Base-by-base conservation (phyloP, 1,284 basidiomycete genomes). In the Sphaerobolus stellatus region DNA sequence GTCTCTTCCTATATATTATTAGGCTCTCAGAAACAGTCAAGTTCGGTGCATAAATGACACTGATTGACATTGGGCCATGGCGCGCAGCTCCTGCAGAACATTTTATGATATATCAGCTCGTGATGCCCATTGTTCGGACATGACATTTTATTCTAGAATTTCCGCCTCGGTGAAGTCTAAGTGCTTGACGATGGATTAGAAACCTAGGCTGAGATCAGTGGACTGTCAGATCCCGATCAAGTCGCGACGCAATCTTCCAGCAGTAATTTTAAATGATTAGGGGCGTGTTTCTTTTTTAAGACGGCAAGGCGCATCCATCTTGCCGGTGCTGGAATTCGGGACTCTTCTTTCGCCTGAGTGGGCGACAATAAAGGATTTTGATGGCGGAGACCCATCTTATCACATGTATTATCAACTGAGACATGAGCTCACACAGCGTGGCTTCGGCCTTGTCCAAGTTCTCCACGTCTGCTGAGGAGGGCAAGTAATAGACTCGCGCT, bases 271-370 rank as follows among this genome's bases (percentile, higher is more conserved):
- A 63, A 86, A 57, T 73, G 62, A 63, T 86, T 82, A 57, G 79
- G 73, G 61, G 85, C 84, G 62, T 84, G 82, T 60, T 82, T 79
- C 74, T 82, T 82, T 73, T 88, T 90, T 60, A 90, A 74, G 63
- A 90, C 80, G 61, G 86, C 86, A 60, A 91, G 72, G 73, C 81
- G 82, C 77, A 90, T 83, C 89, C 89, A 92, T 70, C 86, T 81
- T 67, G 91, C 79, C 69, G 90, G 85, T n/a, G n/a, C 69, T 89
- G 87, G 73, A 83, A 82, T 64, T 88, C 88, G 70, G 82, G 73
- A 67, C 76, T 80, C 73, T 74, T 78, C 85, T 88, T 56, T 57
- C 55, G 33, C 28, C 13, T 8, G 20, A 49, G n/a, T n/a, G n/a
- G n/a, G n/a, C n/a, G n/a, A n/a, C n/a, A n/a, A n/a, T n/a, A n/a